Conservation (phyloP, 1,284 basidiomycete genomes). For the Bjerkandera adusta region DNA sequence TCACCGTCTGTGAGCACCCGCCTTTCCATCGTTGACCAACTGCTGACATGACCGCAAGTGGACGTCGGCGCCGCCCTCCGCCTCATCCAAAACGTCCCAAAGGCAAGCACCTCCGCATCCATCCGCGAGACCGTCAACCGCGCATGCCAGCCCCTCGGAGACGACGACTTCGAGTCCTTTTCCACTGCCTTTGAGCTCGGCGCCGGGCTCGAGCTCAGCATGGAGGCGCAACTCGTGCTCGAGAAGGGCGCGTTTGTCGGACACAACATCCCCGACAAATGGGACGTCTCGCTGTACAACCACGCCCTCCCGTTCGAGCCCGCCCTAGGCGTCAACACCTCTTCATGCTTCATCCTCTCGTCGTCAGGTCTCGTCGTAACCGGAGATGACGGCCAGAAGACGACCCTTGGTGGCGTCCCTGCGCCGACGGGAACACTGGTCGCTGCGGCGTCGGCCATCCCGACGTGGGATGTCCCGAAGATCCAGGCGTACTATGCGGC, state of each 20-base stretch:
- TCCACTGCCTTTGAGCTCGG: constrained; percentile 11
- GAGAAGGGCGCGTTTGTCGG: constrained; percentile 7
- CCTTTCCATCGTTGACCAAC: background rate
- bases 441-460: constrained; percentile 7
- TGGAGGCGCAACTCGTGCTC: constrained; percentile 7
- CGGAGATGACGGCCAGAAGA: background rate
- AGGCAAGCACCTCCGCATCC: constrained; percentile 2
- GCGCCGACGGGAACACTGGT: constrained; percentile 12
- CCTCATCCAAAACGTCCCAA: constrained; percentile 8
- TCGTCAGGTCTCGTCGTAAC: background rate
- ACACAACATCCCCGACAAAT: constrained; percentile 1
- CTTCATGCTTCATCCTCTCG: constrained; percentile 9
- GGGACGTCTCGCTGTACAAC: background rate
- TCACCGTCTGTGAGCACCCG: constrained; percentile 10
- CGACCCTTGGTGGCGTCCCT: constrained; percentile 1
- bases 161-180: constrained; percentile 15
- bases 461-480: constrained; percentile 13
- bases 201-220: constrained; percentile 9
- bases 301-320: constrained; percentile 10
- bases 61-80: constrained; percentile 5
- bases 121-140: constrained; percentile 10
- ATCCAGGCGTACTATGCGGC: constrained; percentile 15
- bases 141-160: constrained; percentile 7
- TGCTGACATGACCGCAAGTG: no score
- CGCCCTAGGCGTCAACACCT: constrained; percentile 3